Evolutionary conservation across 345 rosid species (phyloP), one percentile per base, ranked within the genome.

Genomic region (Hirschfeldia incana): DNA sequence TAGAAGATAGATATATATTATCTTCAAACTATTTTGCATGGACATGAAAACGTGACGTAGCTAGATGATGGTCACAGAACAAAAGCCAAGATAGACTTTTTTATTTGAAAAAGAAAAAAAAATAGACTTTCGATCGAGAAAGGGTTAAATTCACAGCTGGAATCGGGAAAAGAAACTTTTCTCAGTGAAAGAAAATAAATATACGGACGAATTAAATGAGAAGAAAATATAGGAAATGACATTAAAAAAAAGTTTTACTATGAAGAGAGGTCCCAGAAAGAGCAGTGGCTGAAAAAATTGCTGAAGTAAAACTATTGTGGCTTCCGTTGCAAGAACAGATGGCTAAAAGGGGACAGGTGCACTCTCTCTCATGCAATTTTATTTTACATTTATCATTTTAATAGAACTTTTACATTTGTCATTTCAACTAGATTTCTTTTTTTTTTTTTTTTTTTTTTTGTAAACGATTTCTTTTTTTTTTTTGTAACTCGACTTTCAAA

Each of bases 11-110:
- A 75, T 74, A 75, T 75, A 75, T 80, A 75, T 80, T 80, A 65
- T 75, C 73, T 70, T 65, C 72, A 70, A 70, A 69, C 36, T 65
- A 75, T 64, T 69, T 80, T 80, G 83, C 83, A 80, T 80, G 83
- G 83, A 80, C 68, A 75, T 80, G 76, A 80, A 80, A 80, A 80
- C 76, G 73, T 80, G 83, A 80, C 83, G 83, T 80, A 44, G 83
- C 76, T 33, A 57, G 83, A 75, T 76, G 83, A 80, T 80, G 80
- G 79, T 80, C 83, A 80, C 83, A 65, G 58, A 80, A 53, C 73
- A 75, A 70, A 75, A 72, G 73, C 29, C 80, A 75, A 21, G 21
- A 21, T 21, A 21, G 21, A 21, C 21, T 21, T 21, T 21, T 21
- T 21, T 21, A 21, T 21, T 21, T 21, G 21, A 21, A 21, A 21